phyloP scores from a whole-genome alignment of 163 green algal genomes.

The Chlamydomonas reinhardtii region DNA sequence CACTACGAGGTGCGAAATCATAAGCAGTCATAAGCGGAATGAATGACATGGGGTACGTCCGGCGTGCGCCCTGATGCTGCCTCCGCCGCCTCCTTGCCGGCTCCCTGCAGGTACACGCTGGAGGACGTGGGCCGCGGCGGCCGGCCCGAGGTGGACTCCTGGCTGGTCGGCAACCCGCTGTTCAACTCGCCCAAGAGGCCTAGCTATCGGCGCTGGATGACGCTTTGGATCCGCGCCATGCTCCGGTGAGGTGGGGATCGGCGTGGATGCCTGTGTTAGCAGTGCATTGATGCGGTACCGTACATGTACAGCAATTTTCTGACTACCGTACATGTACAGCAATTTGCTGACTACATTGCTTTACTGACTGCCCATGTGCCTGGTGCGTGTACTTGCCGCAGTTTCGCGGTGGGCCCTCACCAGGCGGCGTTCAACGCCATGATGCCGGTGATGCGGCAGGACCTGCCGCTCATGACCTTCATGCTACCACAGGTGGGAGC shows the following conservation, averaged over 20 bases:
- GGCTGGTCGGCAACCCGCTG: not conserved
- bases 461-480: constrained; percentile 84
- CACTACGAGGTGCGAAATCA: constrained; percentile 81
- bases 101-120: constrained; percentile 35
- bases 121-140: constrained; percentile 25
- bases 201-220: constrained; percentile 83
- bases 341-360: no score
- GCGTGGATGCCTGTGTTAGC: no score
- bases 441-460: constrained; percentile 72
- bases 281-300: no score
- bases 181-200: constrained; percentile 5
- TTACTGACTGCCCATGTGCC: not conserved
- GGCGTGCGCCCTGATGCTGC: not conserved
- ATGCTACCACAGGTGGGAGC: constrained; percentile 86
- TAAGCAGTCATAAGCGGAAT: no score
- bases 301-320: no score
- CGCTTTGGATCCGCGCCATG: constrained; percentile 76
- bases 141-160: not conserved
- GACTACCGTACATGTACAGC: no score
- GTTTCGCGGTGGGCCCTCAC: constrained; percentile 32
- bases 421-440: constrained; percentile 74
- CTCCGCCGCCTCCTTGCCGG: no score
- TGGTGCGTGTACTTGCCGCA: not conserved
- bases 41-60: not conserved
- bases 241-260: constrained; percentile 37